These are phyloP conservation scores for Pseudotulostoma volvatum DNA, from an alignment of 495 filamentous ascomycete species.

Conservation along the genomic window DNA sequence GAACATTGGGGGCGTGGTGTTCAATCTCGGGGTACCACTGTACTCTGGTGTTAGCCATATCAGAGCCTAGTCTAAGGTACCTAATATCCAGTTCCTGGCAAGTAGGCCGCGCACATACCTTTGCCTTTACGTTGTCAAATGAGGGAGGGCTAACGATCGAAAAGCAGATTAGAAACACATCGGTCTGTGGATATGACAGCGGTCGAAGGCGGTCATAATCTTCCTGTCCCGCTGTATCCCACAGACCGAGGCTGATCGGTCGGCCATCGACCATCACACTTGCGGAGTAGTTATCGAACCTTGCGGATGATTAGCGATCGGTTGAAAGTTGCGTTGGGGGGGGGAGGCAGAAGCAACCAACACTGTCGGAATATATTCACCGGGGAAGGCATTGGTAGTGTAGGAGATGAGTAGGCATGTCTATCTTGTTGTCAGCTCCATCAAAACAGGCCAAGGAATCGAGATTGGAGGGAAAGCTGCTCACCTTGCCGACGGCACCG, in stretches of 20 bases:
- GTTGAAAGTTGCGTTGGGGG: constrained; percentile 3
- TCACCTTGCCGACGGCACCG: constrained; percentile 94
- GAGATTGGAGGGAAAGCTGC: no score
- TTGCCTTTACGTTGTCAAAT: constrained; percentile 94
- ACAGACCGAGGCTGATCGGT: constrained; percentile 89
- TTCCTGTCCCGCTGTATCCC: constrained; percentile 98
- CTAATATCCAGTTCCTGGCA: no score
- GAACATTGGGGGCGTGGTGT: constrained; percentile 87
- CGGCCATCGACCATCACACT: constrained; percentile 97
- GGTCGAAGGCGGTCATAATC: constrained; percentile 93
- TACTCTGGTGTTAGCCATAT: background rate
- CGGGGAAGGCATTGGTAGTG: constrained; percentile 96
- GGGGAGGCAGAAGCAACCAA: constrained; percentile 33
- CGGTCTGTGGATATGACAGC: constrained; percentile 92
- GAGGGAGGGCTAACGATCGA: constrained; percentile 94
- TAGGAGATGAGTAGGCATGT: constrained; percentile 99
- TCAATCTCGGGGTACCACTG: constrained; percentile 96
- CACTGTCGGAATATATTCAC: constrained; percentile 99
- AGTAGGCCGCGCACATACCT: constrained; percentile 44
- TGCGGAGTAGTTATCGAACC: constrained; percentile 98
- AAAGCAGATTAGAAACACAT: constrained; percentile 97
- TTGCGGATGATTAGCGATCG: constrained; percentile 19
- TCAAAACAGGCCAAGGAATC: no score
- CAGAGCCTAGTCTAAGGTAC: no score
- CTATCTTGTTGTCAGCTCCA: constrained; percentile 39